phyloP scores from a whole-genome alignment of 495 filamentous ascomycete genomes.

The Neurospora terricola region DNA sequence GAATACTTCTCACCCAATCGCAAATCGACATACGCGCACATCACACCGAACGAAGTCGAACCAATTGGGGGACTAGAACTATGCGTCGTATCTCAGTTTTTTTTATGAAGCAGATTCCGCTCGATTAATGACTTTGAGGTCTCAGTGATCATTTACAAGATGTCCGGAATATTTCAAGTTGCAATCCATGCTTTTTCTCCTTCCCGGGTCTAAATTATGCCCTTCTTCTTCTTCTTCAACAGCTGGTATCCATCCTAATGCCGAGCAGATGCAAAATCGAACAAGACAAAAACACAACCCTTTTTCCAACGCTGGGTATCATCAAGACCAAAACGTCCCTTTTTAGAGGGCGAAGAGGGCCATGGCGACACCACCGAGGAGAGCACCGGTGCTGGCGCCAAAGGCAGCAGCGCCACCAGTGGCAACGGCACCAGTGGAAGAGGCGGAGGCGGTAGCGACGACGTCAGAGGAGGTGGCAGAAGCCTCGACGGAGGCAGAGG shows the following conservation, averaged over 20 bases:
- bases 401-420: slow-evolving; percentile 22
- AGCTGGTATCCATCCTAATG: background rate
- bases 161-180: background rate
- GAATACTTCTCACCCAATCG: background rate
- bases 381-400: slow-evolving; percentile 27
- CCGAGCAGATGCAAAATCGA: background rate
- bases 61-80: background rate
- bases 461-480: slow-evolving; percentile 3
- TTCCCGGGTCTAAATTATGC: background rate
- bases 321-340: background rate
- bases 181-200: background rate
- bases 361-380: slow-evolving; percentile 31
- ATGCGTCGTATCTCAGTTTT: background rate
- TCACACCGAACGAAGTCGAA: background rate
- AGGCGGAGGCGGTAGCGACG: slow-evolving; percentile 2
- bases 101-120: background rate
- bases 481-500: slow-evolving; percentile 5
- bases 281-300: background rate
- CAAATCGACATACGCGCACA: background rate
- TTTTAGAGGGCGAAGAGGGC: slow-evolving; percentile 34
- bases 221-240: background rate
- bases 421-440: slow-evolving; percentile 6
- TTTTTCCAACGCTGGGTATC: background rate
- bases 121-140: background rate
- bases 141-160: background rate